Percentiles rank a stretch among this genome's conserved stretches.
These are phyloP conservation scores for Rhododendron simsii DNA, from an alignment of 148 eudicot species.

Conservation along the genomic window DNA sequence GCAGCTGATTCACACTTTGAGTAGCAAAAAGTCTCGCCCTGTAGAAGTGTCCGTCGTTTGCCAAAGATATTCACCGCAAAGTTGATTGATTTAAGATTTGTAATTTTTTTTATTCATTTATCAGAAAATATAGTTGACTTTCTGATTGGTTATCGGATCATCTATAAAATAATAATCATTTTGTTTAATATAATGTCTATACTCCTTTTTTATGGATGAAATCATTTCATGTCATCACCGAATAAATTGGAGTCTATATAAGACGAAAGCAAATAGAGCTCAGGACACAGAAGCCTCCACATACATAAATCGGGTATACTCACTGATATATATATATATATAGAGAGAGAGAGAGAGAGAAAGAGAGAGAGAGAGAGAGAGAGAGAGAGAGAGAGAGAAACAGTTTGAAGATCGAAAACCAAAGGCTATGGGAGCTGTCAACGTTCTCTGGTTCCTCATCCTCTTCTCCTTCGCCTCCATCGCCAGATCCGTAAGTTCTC, in stretches of 20 bases:
- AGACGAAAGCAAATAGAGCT: not conserved
- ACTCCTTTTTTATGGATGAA: too few relatives aligned
- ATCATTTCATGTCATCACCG: not conserved
- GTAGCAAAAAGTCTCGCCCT: too few relatives aligned
- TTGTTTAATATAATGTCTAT: too few relatives aligned
- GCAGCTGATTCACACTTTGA: too few relatives aligned
- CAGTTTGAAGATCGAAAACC: not conserved
- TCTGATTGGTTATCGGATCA: too few relatives aligned
- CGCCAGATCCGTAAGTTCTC: slow-evolving; percentile 44
- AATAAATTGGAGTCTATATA: not conserved
- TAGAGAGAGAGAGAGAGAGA: not conserved
- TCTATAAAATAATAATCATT: too few relatives aligned
- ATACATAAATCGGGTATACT: too few relatives aligned
- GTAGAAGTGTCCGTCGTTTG: too few relatives aligned
- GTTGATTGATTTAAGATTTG: not conserved
- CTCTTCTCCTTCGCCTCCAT: slow-evolving; percentile 32
- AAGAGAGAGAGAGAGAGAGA: not conserved
- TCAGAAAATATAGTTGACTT: not conserved
- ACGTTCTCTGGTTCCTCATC: slow-evolving; percentile 26
- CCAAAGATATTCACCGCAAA: too few relatives aligned
- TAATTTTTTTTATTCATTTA: too few relatives aligned
- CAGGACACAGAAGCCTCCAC: not conserved
- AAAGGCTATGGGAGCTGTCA: slow-evolving; percentile 21
- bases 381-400: not conserved
- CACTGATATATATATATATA: too few relatives aligned